Evolutionary conservation across 495 filamentous ascomycete species (phyloP), one percentile per base, ranked within the genome.

Genomic region (Hyaloscypha bicolor): DNA sequence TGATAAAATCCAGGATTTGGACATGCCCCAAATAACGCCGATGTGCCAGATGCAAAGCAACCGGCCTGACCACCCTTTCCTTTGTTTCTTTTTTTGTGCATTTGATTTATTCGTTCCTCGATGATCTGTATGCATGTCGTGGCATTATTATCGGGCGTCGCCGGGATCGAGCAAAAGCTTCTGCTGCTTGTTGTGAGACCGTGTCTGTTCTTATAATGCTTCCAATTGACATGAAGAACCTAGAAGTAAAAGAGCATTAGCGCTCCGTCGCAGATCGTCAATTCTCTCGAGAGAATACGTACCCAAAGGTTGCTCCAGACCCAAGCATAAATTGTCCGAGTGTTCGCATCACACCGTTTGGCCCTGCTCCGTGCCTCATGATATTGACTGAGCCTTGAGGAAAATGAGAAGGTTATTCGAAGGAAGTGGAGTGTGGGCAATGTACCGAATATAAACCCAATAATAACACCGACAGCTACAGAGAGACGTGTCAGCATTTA

Each of bases 221-320:
- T 68, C 95, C 95, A 73, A 99, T 97, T 45, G 91, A 94, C 95
- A 99, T 99, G 85, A 99, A 99, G 79, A 97, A 97, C 25, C 95
- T 99, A 62, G 56, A 29, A 56, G 11, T 1, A 25, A 31, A 58
- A 33, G 33, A 9, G 16, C 16, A 19, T 62, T 35, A 63, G 65
- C 22, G 29, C 35, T 57, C 37, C 57, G 58, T 74, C 31, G 39
- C 61, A 65, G 30, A 53, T 53, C 5, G 1, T 11, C 63, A 45
- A 21, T n/a, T 6, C 61, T 35, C 16, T 4, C 16, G 0, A 19
- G 16, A 33, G 53, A 45, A 63, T 70, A 65, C 87, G 60, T 85
- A 98, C 95, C 95, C 95, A 76, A 99, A 99, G 42, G 93, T 97
- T 29, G 93, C 93, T 55, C 93, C 93, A 31, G 95, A 97, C n/a